phyloP scores from a whole-genome alignment of 192 early-diverging fungal species.

The Umbelopsis vinacea region DNA sequence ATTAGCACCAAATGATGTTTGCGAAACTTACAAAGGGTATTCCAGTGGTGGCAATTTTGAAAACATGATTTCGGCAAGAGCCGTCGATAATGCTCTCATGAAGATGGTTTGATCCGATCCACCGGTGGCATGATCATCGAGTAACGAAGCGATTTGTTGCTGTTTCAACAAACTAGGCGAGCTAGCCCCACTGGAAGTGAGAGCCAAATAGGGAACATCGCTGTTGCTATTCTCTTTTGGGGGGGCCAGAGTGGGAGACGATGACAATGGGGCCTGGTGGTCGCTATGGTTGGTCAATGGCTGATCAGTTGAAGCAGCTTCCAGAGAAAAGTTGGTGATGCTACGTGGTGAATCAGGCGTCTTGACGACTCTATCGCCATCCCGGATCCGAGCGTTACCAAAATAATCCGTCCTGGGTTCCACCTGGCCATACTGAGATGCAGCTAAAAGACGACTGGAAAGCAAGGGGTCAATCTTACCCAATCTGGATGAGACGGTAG shows the following conservation, averaged over 20 bases:
- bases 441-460: not conserved
- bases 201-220: not conserved
- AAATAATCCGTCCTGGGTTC: not conserved
- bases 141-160: not conserved
- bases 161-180: not conserved
- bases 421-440: not conserved
- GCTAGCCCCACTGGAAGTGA: not conserved
- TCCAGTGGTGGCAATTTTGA: slow-evolving; percentile 70
- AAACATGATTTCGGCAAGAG: slow-evolving; percentile 71
- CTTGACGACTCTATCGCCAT: not conserved
- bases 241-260: not conserved
- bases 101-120: slow-evolving; percentile 60
- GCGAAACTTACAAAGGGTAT: slow-evolving; percentile 73
- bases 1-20: not conserved
- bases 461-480: not conserved
- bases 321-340: not conserved
- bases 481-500: not conserved
- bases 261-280: not conserved
- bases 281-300: not conserved
- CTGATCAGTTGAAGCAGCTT: not conserved
- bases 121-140: slow-evolving; percentile 22
- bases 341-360: not conserved
- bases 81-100: slow-evolving; percentile 72
- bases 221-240: not conserved
- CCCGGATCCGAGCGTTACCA: not conserved